These are phyloP conservation scores for Peronospora belbahrii DNA, from an alignment of 352 stramenopile species.

Conservation along the genomic window DNA sequence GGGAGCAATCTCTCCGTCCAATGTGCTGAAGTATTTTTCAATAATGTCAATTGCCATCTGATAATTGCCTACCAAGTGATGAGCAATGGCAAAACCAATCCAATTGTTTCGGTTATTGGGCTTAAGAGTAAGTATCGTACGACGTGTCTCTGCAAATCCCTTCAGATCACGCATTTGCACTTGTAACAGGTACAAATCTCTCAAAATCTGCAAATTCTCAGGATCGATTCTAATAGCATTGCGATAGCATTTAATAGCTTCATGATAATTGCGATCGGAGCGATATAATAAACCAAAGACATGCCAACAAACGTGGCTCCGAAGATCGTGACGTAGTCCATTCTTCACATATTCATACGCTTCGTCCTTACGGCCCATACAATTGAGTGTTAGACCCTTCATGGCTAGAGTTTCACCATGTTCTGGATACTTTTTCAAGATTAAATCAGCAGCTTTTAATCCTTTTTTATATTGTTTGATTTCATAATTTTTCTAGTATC, in stretches of 20 bases:
- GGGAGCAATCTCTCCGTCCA: conserved; percentile 44
- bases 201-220: conserved; percentile 96
- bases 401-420: conserved; percentile 97
- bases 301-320: conserved; percentile 97
- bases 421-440: conserved; percentile 96
- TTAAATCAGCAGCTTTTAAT: conserved; percentile 90
- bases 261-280: conserved; percentile 93
- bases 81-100: conserved; percentile 94
- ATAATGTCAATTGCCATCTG: conserved; percentile 93
- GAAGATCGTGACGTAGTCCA: conserved; percentile 89
- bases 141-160: conserved; percentile 91
- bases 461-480: conserved; percentile 99
- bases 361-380: conserved; percentile 91
- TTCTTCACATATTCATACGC: conserved; percentile 94
- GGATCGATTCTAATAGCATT: conserved; percentile 94
- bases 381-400: conserved; percentile 96
- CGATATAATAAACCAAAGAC: conserved; percentile 96
- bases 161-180: conserved; percentile 87
- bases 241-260: conserved; percentile 98
- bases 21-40: conserved; percentile 91
- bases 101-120: conserved; percentile 94
- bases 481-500: conserved; percentile 92
- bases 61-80: conserved; percentile 90
- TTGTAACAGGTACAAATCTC: conserved; percentile 94
- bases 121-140: conserved; percentile 91